A percentile compares a stretch with the other conserved stretches of the same genome.
phyloP scores from a whole-genome alignment of 768 basidiomycete species.

The Rickenella mellea region DNA sequence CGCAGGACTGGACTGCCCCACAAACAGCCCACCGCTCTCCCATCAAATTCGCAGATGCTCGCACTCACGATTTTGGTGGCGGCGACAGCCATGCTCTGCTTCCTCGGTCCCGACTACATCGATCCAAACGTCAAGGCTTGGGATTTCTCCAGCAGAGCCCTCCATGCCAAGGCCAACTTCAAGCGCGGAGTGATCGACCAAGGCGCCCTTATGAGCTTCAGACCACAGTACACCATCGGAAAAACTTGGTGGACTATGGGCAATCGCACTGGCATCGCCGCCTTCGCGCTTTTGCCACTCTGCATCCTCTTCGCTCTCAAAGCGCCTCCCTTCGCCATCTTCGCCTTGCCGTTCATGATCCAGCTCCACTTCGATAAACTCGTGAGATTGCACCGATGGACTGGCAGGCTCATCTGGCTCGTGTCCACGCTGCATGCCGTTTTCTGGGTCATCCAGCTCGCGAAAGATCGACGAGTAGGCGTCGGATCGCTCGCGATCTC shows the following conservation, averaged over 20 bases:
- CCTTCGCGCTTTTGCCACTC: conserved; percentile 65
- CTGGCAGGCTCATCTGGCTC: conserved; percentile 61
- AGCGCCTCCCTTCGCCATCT: conserved; percentile 60
- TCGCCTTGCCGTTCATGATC: conserved; percentile 50
- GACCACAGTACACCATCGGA: conserved; percentile 49
- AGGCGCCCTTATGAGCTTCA: conserved; percentile 26
- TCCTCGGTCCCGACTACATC: conserved; percentile 65
- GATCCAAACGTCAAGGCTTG: conserved; percentile 38
- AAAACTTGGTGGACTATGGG: conserved; percentile 69
- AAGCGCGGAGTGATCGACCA: conserved; percentile 19
- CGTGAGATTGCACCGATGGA: conserved; percentile 60
- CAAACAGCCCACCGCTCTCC: conserved; percentile 36
- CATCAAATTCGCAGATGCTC: conserved; percentile 58
- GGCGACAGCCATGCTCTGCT: conserved; percentile 34
- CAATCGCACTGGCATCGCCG: conserved; percentile 57
- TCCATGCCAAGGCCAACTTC: conserved; percentile 1
- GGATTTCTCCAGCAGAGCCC: conserved; percentile 19
- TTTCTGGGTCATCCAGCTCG: conserved; percentile 63
- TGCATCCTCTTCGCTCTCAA: conserved; percentile 65
- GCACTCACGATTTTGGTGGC: conserved; percentile 34
- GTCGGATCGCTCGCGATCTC: conserved; percentile 34
- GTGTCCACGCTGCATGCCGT: conserved; percentile 49
- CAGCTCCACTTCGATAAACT: conserved; percentile 73
- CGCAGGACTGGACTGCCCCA: conserved; percentile 23
- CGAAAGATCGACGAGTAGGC: conserved; percentile 33